Base-by-base conservation (phyloP, 1,284 basidiomycete species). In the Malassezia obtusa region DNA sequence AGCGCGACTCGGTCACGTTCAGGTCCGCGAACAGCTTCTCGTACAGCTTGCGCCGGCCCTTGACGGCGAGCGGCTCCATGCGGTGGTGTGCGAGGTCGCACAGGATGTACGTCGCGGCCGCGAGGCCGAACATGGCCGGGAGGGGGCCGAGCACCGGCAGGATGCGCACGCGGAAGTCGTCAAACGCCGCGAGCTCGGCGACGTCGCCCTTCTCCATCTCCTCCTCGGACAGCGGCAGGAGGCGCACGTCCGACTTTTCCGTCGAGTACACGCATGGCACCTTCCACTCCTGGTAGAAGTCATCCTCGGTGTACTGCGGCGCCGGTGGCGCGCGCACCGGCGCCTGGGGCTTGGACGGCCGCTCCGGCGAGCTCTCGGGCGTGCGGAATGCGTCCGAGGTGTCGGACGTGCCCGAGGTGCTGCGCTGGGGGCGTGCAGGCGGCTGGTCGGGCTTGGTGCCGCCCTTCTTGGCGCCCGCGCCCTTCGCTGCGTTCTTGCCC, bases 141-240 rank as follows among this genome's bases (percentile, higher is more conserved):
- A 73, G 46, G 1, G 71, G 67, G 0, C 86, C 87, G 6, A 91
- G 79, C 6, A 91, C 89, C 26, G 89, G 89, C 6, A 92, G 74
- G 59, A 91, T 89, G 39, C 89, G 80, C 5, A 92, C 89, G 31
- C 94, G 79, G 76, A 96, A 98, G 72, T 95, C 89, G 68, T 92
- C 87, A 56, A 96, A 86, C 4, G 86, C 85, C 10, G 87, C 84
- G 2, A 98, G 80, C 75, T 98, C 91, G 66, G 88, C 85, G 5
- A 96, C 85, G 19, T 84, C 78, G 12, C 92, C 94, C 73, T 86
- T 89, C 65, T 85, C 78, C 72, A 90, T 91, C 75, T 96, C 90
- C 58, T 90, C 87, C 57, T 95, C 89, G 0, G 87, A 81, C 0
- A 98, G 79, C 0, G 92, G 94, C 2, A 96, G 80, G 1, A 98